Evolutionary conservation across 139 green algal genomes (phyloP).

Genomic region (Chlamydomonas schloesseri): DNA sequence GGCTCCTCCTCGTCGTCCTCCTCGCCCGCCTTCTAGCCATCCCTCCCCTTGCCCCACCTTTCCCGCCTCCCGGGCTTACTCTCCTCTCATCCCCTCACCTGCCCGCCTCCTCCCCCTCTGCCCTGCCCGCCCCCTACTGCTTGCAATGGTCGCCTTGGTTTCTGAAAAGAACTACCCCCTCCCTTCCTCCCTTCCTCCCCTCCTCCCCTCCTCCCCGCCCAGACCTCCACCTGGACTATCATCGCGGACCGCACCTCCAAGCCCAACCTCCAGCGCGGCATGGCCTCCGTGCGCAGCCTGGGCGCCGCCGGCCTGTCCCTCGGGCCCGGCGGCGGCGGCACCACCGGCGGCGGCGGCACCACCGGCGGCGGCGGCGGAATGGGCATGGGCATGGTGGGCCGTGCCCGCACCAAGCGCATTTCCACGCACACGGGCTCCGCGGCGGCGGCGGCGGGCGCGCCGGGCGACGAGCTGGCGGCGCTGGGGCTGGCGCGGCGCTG

Average conservation of each 20-base stretch:
- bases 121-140: too few species aligned
- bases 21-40: too few species aligned
- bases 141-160: too few species aligned
- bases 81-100: too few species aligned
- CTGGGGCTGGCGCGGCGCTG: slow-evolving; percentile 6
- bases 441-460: too few species aligned
- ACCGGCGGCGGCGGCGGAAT: neutral
- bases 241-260: neutral
- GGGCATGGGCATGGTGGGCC: neutral
- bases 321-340: neutral
- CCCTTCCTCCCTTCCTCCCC: neutral
- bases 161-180: too few species aligned
- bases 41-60: too few species aligned
- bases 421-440: neutral
- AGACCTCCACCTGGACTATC: slow-evolving; percentile 31
- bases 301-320: neutral
- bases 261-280: neutral
- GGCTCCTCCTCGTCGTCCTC: too few species aligned
- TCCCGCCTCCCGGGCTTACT: too few species aligned
- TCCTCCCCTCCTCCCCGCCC: neutral
- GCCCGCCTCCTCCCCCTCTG: too few species aligned
- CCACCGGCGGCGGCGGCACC: too few species aligned
- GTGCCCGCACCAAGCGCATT: neutral
- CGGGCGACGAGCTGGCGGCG: neutral
- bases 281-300: neutral